phyloP scores from a whole-genome alignment of 768 basidiomycete genomes.

The Kockovaella imperatae region DNA sequence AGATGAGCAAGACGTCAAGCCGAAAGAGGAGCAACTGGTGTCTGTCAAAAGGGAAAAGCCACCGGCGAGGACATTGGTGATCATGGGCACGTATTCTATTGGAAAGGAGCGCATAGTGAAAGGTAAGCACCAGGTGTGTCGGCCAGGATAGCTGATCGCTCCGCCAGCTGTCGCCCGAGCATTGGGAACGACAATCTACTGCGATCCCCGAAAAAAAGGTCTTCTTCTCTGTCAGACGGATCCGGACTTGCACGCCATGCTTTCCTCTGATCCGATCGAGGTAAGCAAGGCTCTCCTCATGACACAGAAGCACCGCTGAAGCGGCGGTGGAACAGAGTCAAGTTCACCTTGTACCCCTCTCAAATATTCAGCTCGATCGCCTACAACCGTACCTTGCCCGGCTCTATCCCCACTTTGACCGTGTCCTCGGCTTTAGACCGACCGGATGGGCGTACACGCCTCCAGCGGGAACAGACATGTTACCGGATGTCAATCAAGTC shows the following conservation, averaged over 20 bases:
- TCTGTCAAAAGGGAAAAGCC: slow-evolving; percentile 15
- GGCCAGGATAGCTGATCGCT: slow-evolving; percentile 5
- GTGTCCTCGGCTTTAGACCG: slow-evolving; percentile 74
- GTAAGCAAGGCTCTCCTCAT: slow-evolving; percentile 35
- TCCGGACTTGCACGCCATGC: slow-evolving; percentile 65
- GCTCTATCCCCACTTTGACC: slow-evolving; percentile 63
- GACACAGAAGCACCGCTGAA: not conserved
- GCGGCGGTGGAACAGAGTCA: slow-evolving; percentile 43
- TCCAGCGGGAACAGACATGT: slow-evolving; percentile 56
- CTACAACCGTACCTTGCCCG: slow-evolving; percentile 68
- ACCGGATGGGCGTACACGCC: slow-evolving; percentile 90
- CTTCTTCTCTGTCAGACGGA: slow-evolving; percentile 80
- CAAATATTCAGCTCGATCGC: slow-evolving; percentile 63
- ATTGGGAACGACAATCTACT: slow-evolving; percentile 74
- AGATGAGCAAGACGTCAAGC: slow-evolving; percentile 24
- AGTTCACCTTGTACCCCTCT: slow-evolving; percentile 78
- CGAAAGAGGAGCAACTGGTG: slow-evolving; percentile 9
- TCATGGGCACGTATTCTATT: slow-evolving; percentile 72
- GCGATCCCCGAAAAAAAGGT: slow-evolving; percentile 72
- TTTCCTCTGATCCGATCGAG: slow-evolving; percentile 66
- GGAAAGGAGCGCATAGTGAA: slow-evolving; percentile 98
- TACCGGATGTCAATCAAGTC: slow-evolving; percentile 61
- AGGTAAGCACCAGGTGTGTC: slow-evolving; percentile 49
- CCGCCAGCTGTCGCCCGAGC: slow-evolving; percentile 71
- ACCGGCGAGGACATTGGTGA: slow-evolving; percentile 40